phyloP scores from a whole-genome alignment of 768 basidiomycete species.

The Goffeauzyma gilvescens region DNA sequence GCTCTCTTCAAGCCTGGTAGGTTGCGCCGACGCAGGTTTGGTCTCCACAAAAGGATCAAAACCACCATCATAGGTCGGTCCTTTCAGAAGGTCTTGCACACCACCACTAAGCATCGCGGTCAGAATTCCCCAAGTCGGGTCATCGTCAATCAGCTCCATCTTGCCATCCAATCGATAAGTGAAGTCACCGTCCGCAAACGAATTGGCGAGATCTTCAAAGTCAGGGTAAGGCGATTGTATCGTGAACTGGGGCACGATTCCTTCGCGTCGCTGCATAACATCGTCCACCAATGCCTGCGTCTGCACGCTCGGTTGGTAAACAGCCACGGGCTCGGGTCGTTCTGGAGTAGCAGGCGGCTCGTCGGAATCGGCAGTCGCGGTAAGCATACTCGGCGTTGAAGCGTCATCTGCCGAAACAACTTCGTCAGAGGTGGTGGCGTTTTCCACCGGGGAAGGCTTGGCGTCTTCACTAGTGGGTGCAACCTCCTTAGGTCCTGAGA shows the following conservation, averaged over 20 bases:
- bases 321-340: no score
- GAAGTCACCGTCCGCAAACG: constrained; percentile 12
- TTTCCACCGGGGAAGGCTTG: no score
- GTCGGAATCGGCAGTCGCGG: no score
- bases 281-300: constrained; percentile 71
- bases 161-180: constrained; percentile 10
- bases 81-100: constrained; percentile 6
- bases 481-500: no score
- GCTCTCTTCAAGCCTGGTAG: constrained; percentile 2
- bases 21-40: constrained; percentile 1
- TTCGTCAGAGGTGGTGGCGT: no score
- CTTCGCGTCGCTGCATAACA: constrained; percentile 53
- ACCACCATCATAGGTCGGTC: constrained; percentile 7
- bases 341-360: no score
- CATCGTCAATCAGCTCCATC: constrained; percentile 6
- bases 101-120: no score
- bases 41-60: constrained; percentile 11
- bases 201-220: constrained; percentile 11
- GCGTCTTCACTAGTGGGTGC: no score
- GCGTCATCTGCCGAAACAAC: no score
- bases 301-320: constrained; percentile 72
- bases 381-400: no score
- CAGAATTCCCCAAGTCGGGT: not conserved
- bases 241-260: constrained; percentile 5
- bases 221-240: constrained; percentile 17